These are phyloP conservation scores for Leptodermis oblonga DNA, from an alignment of 257 asterid genomes.

Conservation along the genomic window DNA sequence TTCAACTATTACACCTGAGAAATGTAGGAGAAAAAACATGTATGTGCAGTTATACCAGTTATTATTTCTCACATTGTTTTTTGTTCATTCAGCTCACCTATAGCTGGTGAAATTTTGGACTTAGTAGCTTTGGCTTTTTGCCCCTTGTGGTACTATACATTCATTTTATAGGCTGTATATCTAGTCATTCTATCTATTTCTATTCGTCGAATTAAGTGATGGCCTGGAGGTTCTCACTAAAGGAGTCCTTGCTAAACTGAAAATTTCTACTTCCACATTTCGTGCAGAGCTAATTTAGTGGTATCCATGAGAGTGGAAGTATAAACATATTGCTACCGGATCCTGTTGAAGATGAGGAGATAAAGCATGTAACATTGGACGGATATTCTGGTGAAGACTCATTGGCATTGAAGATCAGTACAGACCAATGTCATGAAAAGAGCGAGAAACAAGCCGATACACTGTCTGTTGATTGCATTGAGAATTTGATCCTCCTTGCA, in stretches of 20 bases:
- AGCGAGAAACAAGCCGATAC: slow-evolving; percentile 23
- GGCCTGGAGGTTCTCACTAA: too few species aligned
- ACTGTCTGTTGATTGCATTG: slow-evolving; percentile 29
- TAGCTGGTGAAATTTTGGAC: not conserved
- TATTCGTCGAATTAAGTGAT: too few species aligned
- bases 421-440: slow-evolving; percentile 18
- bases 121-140: not conserved
- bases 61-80: slow-evolving; percentile 5
- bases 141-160: not conserved
- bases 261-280: not conserved
- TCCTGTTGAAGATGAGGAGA: slow-evolving; percentile 44
- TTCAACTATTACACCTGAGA: slow-evolving; percentile 74
- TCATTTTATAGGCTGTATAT: not conserved
- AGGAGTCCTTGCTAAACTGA: not conserved
- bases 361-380: slow-evolving; percentile 56
- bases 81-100: not conserved
- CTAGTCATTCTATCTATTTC: too few species aligned
- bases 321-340: slow-evolving; percentile 19
- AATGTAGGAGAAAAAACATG: slow-evolving; percentile 59
- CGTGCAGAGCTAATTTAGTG: slow-evolving; percentile 30
- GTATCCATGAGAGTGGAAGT: slow-evolving; percentile 22
- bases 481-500: slow-evolving; percentile 38
- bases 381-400: slow-evolving; percentile 25
- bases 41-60: slow-evolving; percentile 36
- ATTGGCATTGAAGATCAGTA: slow-evolving; percentile 13